A percentile compares a stretch with the other conserved stretches of the same genome.
Conservation (phyloP, 208 protist genomes). For the Leishmania guyanensis region DNA sequence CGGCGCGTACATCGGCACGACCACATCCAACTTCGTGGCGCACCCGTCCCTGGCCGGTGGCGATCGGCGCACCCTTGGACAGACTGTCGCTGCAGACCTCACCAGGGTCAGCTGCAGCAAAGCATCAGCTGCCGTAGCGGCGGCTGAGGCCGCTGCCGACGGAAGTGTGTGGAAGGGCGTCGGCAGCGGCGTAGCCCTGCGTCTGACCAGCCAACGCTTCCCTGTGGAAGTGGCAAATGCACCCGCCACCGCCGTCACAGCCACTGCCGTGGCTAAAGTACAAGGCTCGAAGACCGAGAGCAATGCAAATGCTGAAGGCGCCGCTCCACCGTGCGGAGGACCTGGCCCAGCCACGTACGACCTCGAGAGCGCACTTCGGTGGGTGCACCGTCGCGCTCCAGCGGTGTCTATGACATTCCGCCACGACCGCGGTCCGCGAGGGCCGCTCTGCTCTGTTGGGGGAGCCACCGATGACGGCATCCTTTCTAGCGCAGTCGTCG, state of each 20-base stretch:
- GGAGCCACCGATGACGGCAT: background rate
- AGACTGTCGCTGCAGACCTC: background rate
- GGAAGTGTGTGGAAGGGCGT: slow-evolving; percentile 25
- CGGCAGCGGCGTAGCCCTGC: slow-evolving; percentile 33
- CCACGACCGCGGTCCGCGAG: slow-evolving; percentile 31
- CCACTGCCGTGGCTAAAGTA: background rate
- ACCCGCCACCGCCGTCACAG: background rate
- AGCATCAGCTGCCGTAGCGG: background rate
- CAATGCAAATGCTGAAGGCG: background rate
- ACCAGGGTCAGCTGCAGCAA: background rate
- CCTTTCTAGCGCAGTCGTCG: background rate
- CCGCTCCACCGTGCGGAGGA: slow-evolving; percentile 16
- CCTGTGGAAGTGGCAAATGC: background rate
- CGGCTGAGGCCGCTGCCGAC: background rate
- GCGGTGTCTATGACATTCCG: slow-evolving; percentile 31
- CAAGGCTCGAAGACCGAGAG: background rate
- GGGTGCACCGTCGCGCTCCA: slow-evolving; percentile 15
- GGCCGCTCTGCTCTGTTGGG: slow-evolving; percentile 18
- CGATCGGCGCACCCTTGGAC: slow-evolving; percentile 11
- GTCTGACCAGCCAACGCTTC: slow-evolving; percentile 32
- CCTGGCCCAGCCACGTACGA: slow-evolving; percentile 37
- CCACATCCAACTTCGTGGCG: slow-evolving; percentile 24
- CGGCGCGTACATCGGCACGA: slow-evolving; percentile 29
- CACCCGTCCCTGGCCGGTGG: slow-evolving; percentile 27
- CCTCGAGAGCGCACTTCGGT: slow-evolving; percentile 20